These are phyloP conservation scores for Cornus florida DNA, from an alignment of 148 eudicot species.

Conservation along the genomic window DNA sequence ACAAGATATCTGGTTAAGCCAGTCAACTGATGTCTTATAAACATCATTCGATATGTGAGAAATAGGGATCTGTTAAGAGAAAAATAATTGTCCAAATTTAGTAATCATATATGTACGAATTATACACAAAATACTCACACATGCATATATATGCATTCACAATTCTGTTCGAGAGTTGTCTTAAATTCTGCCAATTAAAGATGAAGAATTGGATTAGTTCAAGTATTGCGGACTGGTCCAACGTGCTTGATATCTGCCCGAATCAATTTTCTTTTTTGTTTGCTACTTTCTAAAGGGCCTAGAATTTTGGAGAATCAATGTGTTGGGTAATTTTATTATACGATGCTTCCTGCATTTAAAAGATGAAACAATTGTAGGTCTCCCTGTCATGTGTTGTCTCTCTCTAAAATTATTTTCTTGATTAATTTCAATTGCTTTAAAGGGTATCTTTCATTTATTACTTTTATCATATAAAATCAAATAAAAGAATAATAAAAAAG, in stretches of 20 bases:
- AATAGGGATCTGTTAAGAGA: constrained; percentile 50
- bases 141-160: no score
- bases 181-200: no score
- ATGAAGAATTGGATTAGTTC: no score
- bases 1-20: constrained; percentile 48
- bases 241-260: no score
- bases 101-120: no score
- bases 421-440: not conserved
- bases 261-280: no score
- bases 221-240: no score
- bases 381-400: not conserved
- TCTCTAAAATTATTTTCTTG: not conserved
- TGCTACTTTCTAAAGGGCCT: no score
- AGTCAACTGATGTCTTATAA: constrained; percentile 59
- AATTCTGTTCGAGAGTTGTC: no score
- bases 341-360: not conserved
- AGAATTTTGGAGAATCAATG: no score
- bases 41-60: constrained; percentile 53
- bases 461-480: not conserved
- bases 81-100: not conserved
- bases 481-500: not conserved
- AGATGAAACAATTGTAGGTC: no score
- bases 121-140: not conserved
- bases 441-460: not conserved
- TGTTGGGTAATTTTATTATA: not conserved